Conservation (phyloP, 768 basidiomycete genomes). For the Leccinum boreale region DNA sequence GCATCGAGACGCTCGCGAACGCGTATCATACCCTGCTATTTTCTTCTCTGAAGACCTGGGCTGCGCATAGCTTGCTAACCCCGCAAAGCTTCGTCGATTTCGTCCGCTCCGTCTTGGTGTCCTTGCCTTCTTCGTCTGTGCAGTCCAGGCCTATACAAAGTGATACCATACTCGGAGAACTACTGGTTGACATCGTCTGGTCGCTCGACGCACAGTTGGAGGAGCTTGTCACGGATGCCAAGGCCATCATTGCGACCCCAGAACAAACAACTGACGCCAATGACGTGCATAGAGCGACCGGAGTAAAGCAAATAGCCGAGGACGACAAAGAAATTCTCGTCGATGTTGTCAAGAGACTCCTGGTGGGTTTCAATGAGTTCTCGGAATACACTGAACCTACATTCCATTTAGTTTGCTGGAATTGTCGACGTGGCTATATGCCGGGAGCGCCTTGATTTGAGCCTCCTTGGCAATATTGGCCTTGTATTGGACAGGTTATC, state of each 20-base stretch:
- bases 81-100: constrained; percentile 57
- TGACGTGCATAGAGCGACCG: constrained; percentile 34
- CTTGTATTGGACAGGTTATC: constrained; percentile 64
- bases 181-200: constrained; percentile 80
- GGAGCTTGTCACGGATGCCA: constrained; percentile 59
- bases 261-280: constrained; percentile 21
- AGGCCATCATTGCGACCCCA: constrained; percentile 36
- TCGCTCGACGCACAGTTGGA: constrained; percentile 75
- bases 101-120: constrained; percentile 55
- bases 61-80: constrained; percentile 44
- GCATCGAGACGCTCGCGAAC: constrained; percentile 56
- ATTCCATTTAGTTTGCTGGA: constrained; percentile 45
- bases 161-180: constrained; percentile 55
- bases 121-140: constrained; percentile 64
- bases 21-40: constrained; percentile 67
- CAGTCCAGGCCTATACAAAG: constrained; percentile 37
- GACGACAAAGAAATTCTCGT: constrained; percentile 61
- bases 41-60: constrained; percentile 57
- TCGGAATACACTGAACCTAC: not conserved
- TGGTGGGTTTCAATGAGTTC: constrained; percentile 39
- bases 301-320: constrained; percentile 52
- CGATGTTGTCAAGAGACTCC: constrained; percentile 54
- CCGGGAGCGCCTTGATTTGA: constrained; percentile 71
- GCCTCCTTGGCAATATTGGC: constrained; percentile 58
- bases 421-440: constrained; percentile 60